A percentile compares a stretch with the other conserved stretches of the same genome.
phyloP scores from a whole-genome alignment of 768 basidiomycete genomes.

The Steccherinum ochraceum region DNA sequence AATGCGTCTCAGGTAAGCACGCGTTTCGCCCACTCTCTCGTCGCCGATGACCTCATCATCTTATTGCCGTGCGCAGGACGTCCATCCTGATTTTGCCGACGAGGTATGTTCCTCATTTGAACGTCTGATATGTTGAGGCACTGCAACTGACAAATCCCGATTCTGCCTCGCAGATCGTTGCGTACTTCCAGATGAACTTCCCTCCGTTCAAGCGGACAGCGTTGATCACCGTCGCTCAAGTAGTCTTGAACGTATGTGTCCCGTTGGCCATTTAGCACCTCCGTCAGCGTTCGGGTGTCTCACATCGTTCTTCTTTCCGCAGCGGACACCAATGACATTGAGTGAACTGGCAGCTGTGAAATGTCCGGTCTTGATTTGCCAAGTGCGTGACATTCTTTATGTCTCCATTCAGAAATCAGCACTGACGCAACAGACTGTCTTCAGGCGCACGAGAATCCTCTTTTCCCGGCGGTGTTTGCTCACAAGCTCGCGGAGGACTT shows the following conservation, averaged over 20 bases:
- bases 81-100: conserved; percentile 53
- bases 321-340: conserved; percentile 51
- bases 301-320: too few species aligned
- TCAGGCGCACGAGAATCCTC: conserved; percentile 55
- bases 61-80: conserved; percentile 42
- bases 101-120: too few species aligned
- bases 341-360: conserved; percentile 46
- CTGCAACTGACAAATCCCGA: background rate
- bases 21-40: too few species aligned
- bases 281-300: too few species aligned
- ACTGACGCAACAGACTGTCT: background rate
- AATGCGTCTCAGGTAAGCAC: conserved; percentile 50
- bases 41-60: too few species aligned
- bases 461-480: conserved; percentile 50
- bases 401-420: background rate
- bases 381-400: conserved; percentile 33
- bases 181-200: conserved; percentile 52
- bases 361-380: conserved; percentile 63
- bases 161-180: conserved; percentile 43
- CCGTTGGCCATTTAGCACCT: too few species aligned
- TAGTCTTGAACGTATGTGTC: conserved; percentile 53
- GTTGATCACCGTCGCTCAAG: conserved; percentile 45
- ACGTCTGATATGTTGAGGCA: too few species aligned
- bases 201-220: conserved; percentile 51
- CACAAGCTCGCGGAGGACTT: conserved; percentile 46